These are phyloP conservation scores for Scedosporium dehoogii DNA, from an alignment of 2,329 filamentous ascomycete genomes.

Conservation along the genomic window DNA sequence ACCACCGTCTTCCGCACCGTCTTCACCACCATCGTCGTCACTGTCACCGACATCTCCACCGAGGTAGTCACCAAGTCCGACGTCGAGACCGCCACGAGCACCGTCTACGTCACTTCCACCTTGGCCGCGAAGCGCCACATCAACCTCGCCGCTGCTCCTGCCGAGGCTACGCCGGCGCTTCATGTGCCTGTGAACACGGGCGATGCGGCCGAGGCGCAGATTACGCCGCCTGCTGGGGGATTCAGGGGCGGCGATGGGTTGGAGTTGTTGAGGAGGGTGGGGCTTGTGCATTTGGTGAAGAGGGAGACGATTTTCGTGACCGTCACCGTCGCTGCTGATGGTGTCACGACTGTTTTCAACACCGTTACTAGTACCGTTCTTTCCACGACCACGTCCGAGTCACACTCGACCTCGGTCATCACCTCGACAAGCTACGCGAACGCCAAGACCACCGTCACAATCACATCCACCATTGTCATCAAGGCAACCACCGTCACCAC, in stretches of 20 bases:
- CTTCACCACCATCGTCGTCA: constrained; percentile 20
- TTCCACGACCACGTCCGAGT: constrained; percentile 19
- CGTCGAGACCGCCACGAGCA: constrained; percentile 24
- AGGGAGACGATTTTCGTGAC: constrained; percentile 22
- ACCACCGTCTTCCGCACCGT: constrained; percentile 13
- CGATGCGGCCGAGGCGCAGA: not conserved
- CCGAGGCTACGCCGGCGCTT: constrained; percentile 11
- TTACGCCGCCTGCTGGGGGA: not conserved
- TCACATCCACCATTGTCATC: constrained; percentile 25
- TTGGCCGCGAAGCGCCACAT: constrained; percentile 23
- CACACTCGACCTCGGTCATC: constrained; percentile 17
- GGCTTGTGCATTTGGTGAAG: constrained; percentile 14
- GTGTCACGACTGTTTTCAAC: constrained; percentile 12
- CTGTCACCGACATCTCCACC: constrained; percentile 24
- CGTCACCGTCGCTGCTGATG: constrained; percentile 20
- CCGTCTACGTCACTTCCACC: constrained; percentile 24
- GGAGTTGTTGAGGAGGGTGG: constrained; percentile 6
- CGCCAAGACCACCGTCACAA: constrained; percentile 27
- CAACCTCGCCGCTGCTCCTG: constrained; percentile 12
- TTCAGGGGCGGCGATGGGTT: not conserved
- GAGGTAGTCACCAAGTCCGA: constrained; percentile 25
- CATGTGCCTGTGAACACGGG: constrained; percentile 12
- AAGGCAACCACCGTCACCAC: constrained; percentile 23
- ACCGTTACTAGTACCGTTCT: constrained; percentile 21
- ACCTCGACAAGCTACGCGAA: constrained; percentile 14